Conservation (phyloP, 1,139 yeast species). For the Protomyces inundatus region DNA sequence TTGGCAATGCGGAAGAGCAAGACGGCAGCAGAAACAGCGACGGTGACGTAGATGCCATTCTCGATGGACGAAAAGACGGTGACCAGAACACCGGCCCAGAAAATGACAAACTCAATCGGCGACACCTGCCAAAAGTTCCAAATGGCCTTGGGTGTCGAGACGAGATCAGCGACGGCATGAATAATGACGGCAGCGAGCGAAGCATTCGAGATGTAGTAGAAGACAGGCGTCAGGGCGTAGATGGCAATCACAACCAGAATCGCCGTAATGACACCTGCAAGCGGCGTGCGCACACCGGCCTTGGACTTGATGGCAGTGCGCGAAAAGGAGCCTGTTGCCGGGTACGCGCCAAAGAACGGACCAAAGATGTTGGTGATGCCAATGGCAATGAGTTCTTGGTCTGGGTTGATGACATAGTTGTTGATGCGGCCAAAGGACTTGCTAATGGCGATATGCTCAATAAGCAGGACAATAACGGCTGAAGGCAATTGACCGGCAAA, state of each 20-base stretch:
- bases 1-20: conserved; percentile 68
- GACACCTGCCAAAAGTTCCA: conserved; percentile 68
- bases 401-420: conserved; percentile 84
- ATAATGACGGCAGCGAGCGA: conserved; percentile 80
- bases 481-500: conserved; percentile 80
- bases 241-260: conserved; percentile 79
- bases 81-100: conserved; percentile 68
- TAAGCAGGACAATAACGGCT: conserved; percentile 68
- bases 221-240: conserved; percentile 74
- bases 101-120: conserved; percentile 73
- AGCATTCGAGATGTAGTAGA: conserved; percentile 87
- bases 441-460: conserved; percentile 90
- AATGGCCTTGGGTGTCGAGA: conserved; percentile 67
- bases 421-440: conserved; percentile 90
- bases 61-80: conserved; percentile 81
- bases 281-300: conserved; percentile 92
- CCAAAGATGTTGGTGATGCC: conserved; percentile 89
- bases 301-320: conserved; percentile 91
- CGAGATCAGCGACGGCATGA: conserved; percentile 88
- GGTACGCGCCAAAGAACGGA: conserved; percentile 87
- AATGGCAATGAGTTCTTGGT: conserved; percentile 90
- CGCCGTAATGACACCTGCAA: conserved; percentile 90
- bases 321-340: conserved; percentile 93
- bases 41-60: conserved; percentile 83
- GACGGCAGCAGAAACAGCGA: conserved; percentile 74